Base-by-base conservation (phyloP, 176 grass and related monocot species). In the Carex parvula region DNA sequence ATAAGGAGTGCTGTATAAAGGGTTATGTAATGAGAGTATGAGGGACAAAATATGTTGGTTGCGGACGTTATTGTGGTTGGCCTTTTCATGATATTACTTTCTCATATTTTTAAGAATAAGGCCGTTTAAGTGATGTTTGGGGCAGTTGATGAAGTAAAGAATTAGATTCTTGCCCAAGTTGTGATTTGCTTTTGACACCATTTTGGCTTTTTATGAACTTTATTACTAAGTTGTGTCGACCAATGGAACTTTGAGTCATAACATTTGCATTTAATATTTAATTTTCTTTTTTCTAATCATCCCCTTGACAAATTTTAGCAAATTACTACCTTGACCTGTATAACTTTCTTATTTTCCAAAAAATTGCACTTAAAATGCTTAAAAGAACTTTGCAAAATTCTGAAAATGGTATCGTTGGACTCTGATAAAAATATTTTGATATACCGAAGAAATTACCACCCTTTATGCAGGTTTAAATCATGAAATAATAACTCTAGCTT, bases 141-240 rank as follows among this genome's bases (percentile, higher is more conserved):
- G 62, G 81, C 21, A 65, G 41, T 64, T 67, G 60, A 48, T 82
- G 29, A 65, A 65, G 6, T 82, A 82, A 60, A 64, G 79, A 82
- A 82, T 52, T 82, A n/a, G 79, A 82, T 82, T 61, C 60, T 82
- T 48, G 37, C 21, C 59, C 17, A 18, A 21, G 8, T 17, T n/a
- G 52, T 77, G 16, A 77, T 60, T 60, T 60, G 56, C 78, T 67
- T 82, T 82, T 82, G 80, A n/a, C 80, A 82, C 22, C 80, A 32
- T 82, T 82, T 50, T 70, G 6, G 18, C 41, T 30, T 13, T 82
- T 62, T 52, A 64, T 62, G 33, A 30, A 62, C n/a, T 53, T 24
- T 48, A 2, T 66, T 82, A 66, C 21, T 48, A 82, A 82, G 80
- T 53, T 62, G 62, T 75, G 71, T 75, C 46, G 46, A 44, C 71